Evolutionary conservation across 1,139 yeast genomes (phyloP).

Genomic region (Meyerozyma athensensis): DNA sequence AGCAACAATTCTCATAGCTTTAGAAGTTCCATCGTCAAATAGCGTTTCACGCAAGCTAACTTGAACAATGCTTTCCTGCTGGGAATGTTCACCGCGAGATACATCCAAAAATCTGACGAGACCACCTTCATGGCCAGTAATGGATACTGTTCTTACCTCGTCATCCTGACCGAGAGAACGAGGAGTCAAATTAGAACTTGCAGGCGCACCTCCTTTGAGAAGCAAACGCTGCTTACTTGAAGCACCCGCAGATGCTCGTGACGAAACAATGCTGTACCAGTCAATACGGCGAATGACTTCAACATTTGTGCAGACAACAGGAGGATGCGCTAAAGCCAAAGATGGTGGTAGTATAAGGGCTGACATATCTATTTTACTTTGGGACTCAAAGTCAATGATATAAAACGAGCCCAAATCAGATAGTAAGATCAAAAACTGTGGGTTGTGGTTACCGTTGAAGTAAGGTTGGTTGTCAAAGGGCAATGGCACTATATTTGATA

Average conservation of each 20-base stretch:
- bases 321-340: constrained; percentile 73
- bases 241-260: constrained; percentile 31
- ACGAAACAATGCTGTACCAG: constrained; percentile 70
- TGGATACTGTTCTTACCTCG: constrained; percentile 52
- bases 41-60: constrained; percentile 34
- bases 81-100: constrained; percentile 69
- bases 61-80: constrained; percentile 40
- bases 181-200: constrained; percentile 27
- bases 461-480: constrained; percentile 46
- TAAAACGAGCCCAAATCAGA: constrained; percentile 52
- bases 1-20: constrained; percentile 42
- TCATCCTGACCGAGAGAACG: constrained; percentile 54
- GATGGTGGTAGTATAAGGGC: constrained; percentile 74
- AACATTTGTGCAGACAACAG: constrained; percentile 54
- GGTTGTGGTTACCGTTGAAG: constrained; percentile 68
- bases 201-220: constrained; percentile 77
- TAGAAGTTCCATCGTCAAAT: constrained; percentile 23
- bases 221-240: constrained; percentile 36
- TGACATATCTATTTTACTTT: constrained; percentile 51
- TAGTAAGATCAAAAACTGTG: constrained; percentile 52
- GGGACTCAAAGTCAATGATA: constrained; percentile 29
- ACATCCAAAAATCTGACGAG: constrained; percentile 77
- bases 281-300: constrained; percentile 55
- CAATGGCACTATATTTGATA: constrained; percentile 28
- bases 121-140: constrained; percentile 83